Conservation (phyloP, 1,284 basidiomycete genomes). For the Melampsora americana region DNA sequence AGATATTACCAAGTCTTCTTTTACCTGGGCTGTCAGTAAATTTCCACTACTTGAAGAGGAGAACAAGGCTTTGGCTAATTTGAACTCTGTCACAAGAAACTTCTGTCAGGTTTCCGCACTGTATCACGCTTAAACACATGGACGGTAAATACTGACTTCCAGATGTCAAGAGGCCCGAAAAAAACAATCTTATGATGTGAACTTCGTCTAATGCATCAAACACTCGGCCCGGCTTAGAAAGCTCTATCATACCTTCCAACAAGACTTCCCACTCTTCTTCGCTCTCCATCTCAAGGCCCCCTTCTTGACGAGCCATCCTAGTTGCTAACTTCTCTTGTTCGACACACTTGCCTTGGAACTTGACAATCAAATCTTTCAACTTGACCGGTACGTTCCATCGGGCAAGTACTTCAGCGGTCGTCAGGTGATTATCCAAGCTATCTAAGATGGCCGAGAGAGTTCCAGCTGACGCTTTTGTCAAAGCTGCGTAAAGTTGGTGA, state of each 20-base stretch:
- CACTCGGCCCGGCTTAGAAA: conserved; percentile 68
- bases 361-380: conserved; percentile 72
- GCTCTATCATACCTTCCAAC: conserved; percentile 80
- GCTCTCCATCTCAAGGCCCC: conserved; percentile 58
- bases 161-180: conserved; percentile 74
- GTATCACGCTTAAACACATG: not conserved
- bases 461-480: conserved; percentile 69
- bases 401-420: conserved; percentile 81
- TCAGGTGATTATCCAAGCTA: conserved; percentile 85
- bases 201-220: conserved; percentile 70
- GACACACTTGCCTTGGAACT: conserved; percentile 64
- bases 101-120: not conserved
- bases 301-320: conserved; percentile 72
- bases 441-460: conserved; percentile 78
- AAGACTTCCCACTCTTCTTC: conserved; percentile 77
- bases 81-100: conserved; percentile 63
- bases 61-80: conserved; percentile 68
- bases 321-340: conserved; percentile 82
- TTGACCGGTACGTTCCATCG: conserved; percentile 78
- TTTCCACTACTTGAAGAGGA: conserved; percentile 61
- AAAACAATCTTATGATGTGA: conserved; percentile 73
- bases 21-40: conserved; percentile 59
- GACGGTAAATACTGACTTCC: conserved; percentile 66
- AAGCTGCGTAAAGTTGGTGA: conserved; percentile 58
- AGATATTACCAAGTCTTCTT: conserved; percentile 74